Evolutionary conservation across 1,284 basidiomycete species (phyloP).

Genomic region (Ustilago bromivora): DNA sequence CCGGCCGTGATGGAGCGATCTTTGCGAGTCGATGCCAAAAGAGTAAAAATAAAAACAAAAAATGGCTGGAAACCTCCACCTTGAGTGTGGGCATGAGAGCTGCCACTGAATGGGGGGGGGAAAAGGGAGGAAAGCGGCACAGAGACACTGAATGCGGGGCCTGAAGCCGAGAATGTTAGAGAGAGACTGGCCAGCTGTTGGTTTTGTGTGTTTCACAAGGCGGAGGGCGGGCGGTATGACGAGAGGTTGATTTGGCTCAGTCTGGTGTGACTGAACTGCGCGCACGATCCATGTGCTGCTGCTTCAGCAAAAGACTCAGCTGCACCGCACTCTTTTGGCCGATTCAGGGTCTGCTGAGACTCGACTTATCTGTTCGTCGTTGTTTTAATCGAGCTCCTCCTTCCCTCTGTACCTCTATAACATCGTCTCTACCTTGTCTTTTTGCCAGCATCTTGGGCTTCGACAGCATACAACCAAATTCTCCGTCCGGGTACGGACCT

Average conservation of each 20-base stretch:
- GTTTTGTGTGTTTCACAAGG: not conserved
- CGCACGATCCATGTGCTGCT: constrained; percentile 14
- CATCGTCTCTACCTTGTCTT: not conserved
- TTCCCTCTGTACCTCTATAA: not conserved
- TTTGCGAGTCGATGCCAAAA: not conserved
- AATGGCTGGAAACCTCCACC: not conserved
- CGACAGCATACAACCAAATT: not conserved
- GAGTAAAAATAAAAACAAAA: not conserved
- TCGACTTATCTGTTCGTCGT: too few relatives aligned
- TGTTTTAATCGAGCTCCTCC: too few relatives aligned
- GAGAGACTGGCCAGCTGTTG: too few relatives aligned
- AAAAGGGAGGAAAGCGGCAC: too few relatives aligned
- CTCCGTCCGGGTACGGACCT: too few relatives aligned
- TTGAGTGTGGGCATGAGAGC: not conserved
- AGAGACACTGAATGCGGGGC: not conserved
- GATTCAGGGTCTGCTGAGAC: not conserved
- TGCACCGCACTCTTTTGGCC: not conserved
- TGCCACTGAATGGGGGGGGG: not conserved
- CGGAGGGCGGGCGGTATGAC: not conserved
- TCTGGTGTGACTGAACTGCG: constrained; percentile 1
- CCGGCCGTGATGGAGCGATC: constrained; percentile 8
- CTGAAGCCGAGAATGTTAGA: not conserved
- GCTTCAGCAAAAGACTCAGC: not conserved
- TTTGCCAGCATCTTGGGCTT: not conserved
- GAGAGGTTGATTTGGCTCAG: not conserved